Evolutionary conservation across 1,284 basidiomycete genomes (phyloP), one percentile per base, ranked within the genome.

Genomic region (Cystobasidium sp.): DNA sequence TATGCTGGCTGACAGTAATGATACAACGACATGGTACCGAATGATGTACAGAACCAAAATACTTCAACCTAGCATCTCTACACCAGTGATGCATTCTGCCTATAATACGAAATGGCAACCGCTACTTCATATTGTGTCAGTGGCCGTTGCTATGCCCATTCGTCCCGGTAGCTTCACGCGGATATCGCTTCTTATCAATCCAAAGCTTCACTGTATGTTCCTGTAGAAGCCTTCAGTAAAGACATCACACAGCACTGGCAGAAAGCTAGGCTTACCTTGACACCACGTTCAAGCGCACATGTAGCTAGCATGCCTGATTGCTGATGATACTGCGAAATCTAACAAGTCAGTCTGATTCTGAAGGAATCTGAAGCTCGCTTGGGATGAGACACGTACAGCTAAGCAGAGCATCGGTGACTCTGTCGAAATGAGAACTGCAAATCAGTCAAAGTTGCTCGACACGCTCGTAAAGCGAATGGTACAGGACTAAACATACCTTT

Each of bases 321-420:
- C 16, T 49, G 62, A 16, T 73, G 61, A 59, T 66, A 55, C 6
- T 41, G 59, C 49, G 1, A 76, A 70, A n/a, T n/a, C n/a, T 47
- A 75, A 75, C 1, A 89, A 90, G 56, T 92, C 84, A 0, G 89
- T 87, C 63, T 92, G 82, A 1, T 91, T 89, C 41, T 88, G 88
- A 79, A 79, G 93, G 91, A 91, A 76, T 47, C 68, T 63, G 67
- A 62, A 78, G 24, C 20, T 75, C 77, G 43, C 64, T 75, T 39
- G 75, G 52, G 72, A 22, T 7, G 55, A 64, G 75, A 70, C 24
- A 65, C 74, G 24, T 46, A 58, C 43, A 37, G 37, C 10, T 47
- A 52, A 18, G 18, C 68, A 77, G 18, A 55, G 24, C n/a, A 44
- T 41, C 7, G 24, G 64, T 6, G 31, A 20, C 20, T 67, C 14